phyloP scores from a whole-genome alignment of 2,329 filamentous ascomycete genomes.

The Pezizomycotina sp. region DNA sequence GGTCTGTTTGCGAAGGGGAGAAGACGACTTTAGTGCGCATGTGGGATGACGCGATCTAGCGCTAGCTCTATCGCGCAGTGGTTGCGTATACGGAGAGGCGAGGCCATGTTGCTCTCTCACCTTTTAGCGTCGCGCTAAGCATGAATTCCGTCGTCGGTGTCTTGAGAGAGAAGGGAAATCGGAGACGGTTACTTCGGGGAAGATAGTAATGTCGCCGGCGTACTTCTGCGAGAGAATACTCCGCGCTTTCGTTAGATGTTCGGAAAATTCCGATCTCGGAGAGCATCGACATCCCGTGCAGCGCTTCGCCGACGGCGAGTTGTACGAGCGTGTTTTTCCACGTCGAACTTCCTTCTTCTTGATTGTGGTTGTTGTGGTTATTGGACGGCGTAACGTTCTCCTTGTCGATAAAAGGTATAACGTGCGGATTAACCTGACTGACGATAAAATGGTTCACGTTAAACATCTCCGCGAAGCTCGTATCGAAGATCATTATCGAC shows the following conservation, averaged over 20 bases:
- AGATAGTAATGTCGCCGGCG: conserved; percentile 85
- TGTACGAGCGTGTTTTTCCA: conserved; percentile 31
- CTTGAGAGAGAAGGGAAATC: conserved; percentile 60
- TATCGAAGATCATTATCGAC: too few species aligned
- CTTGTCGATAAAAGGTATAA: conserved; percentile 66
- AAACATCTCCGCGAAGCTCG: conserved; percentile 79
- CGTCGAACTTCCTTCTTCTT: conserved; percentile 7
- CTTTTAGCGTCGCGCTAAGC: conserved; percentile 56
- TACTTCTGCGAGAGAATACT: conserved; percentile 82
- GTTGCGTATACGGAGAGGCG: conserved; percentile 69
- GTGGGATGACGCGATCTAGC: conserved; percentile 53
- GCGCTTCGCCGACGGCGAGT: conserved; percentile 59
- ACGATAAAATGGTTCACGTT: conserved; percentile 98
- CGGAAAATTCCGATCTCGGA: conserved; percentile 67
- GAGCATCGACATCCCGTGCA: conserved; percentile 66
- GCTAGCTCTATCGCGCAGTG: conserved; percentile 79
- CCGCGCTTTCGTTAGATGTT: conserved; percentile 59
- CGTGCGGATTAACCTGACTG: conserved; percentile 88
- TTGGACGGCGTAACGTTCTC: conserved; percentile 35
- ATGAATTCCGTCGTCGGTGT: conserved; percentile 84
- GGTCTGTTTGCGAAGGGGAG: conserved; percentile 45
- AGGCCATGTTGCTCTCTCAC: conserved; percentile 82
- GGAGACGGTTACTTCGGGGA: conserved; percentile 58
- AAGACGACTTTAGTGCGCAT: conserved; percentile 54
- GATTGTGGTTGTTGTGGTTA: conserved; percentile 1